A percentile compares a stretch with the other conserved stretches of the same genome.
These are phyloP conservation scores for Mortierella sp. DNA, from an alignment of 371 early-diverging fungal genomes.

Conservation along the genomic window DNA sequence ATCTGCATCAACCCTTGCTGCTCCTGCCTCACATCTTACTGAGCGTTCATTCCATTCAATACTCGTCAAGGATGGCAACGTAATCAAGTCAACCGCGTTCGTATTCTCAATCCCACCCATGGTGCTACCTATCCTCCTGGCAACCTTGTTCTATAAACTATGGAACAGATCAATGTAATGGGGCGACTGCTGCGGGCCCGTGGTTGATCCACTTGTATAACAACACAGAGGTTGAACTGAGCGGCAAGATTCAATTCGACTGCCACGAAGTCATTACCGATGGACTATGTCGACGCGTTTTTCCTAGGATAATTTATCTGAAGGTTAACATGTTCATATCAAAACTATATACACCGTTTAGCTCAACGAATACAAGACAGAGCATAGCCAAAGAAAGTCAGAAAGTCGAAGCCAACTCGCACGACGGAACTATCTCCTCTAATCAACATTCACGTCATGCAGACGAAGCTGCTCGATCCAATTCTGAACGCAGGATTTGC, in stretches of 20 bases:
- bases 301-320: background rate
- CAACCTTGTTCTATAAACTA: conserved; percentile 33
- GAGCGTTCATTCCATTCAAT: conserved; percentile 25
- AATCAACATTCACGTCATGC: background rate
- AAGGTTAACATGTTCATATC: background rate
- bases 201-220: conserved; percentile 50
- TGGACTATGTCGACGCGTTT: conserved; percentile 10
- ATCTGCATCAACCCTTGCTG: conserved; percentile 2
- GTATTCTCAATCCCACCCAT: conserved; percentile 30
- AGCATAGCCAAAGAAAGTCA: conserved; percentile 15
- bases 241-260: conserved; percentile 23
- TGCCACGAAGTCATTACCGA: conserved; percentile 44
- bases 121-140: conserved; percentile 36
- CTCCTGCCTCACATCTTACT: background rate
- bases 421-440: conserved; percentile 21
- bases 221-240: conserved; percentile 23
- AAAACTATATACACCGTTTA: conserved; percentile 1
- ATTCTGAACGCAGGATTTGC: too few species aligned
- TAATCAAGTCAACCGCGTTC: conserved; percentile 42
- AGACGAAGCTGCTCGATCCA: background rate
- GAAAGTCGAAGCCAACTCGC: conserved; percentile 31
- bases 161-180: conserved; percentile 24
- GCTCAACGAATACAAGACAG: conserved; percentile 17
- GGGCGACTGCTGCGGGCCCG: conserved; percentile 22
- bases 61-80: conserved; percentile 38